phyloP scores from a whole-genome alignment of 139 green algal species.

The Chlamydomonas applanata region DNA sequence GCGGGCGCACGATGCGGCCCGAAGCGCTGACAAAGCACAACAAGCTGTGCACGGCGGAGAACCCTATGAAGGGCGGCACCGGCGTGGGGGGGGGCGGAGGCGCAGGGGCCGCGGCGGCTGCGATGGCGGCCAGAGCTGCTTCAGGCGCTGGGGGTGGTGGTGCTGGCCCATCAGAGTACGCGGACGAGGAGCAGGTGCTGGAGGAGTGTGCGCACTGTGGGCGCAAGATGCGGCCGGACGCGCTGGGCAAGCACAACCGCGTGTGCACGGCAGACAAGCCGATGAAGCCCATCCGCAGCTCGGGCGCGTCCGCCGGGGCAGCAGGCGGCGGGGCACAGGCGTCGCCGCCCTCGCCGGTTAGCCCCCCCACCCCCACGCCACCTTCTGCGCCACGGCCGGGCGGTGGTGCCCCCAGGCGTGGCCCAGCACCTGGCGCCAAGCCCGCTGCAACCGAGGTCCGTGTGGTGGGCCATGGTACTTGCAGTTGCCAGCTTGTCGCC shows the following conservation, averaged over 20 bases:
- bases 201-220: slow-evolving; percentile 31
- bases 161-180: slow-evolving; percentile 17
- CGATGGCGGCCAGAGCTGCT: too few relatives aligned
- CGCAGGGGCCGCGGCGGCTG: not conserved
- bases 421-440: not conserved
- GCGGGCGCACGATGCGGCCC: slow-evolving; percentile 36
- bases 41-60: slow-evolving; percentile 41
- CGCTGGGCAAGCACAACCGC: slow-evolving; percentile 32
- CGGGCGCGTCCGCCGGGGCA: not conserved
- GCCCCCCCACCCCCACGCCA: not conserved
- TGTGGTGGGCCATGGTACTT: too few relatives aligned
- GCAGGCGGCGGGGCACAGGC: too few relatives aligned
- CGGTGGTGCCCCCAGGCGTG: not conserved
- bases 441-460: not conserved
- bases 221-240: slow-evolving; percentile 36
- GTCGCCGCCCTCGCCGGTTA: not conserved
- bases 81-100: not conserved
- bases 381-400: not conserved
- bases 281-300: slow-evolving; percentile 22
- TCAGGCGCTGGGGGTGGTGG: not conserved
- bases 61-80: slow-evolving; percentile 48
- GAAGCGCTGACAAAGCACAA: slow-evolving; percentile 39
- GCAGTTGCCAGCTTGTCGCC: too few relatives aligned
- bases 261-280: slow-evolving; percentile 41
- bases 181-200: slow-evolving; percentile 17